phyloP scores from a whole-genome alignment of 2,329 filamentous ascomycete species.

The Ophiosphaerella korrae region DNA sequence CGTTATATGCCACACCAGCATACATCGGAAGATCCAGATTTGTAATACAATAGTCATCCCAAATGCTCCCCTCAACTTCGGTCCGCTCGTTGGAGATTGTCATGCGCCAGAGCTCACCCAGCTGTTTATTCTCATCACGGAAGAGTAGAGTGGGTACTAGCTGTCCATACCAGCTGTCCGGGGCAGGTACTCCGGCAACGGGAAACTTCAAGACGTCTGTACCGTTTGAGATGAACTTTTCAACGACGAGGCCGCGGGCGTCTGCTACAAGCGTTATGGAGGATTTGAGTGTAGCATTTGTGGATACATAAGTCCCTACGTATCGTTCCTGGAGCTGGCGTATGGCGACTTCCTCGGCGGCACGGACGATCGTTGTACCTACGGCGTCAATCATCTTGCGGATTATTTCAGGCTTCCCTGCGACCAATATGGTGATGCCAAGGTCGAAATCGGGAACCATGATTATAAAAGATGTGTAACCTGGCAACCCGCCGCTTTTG shows the following conservation, averaged over 20 bases:
- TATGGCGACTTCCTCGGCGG: slow-evolving; percentile 42
- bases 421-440: slow-evolving; percentile 50
- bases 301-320: slow-evolving; percentile 31
- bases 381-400: slow-evolving; percentile 36
- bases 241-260: slow-evolving; percentile 34
- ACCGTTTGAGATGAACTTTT: slow-evolving; percentile 37
- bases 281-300: slow-evolving; percentile 29
- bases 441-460: slow-evolving; percentile 53
- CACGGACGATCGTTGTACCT: slow-evolving; percentile 33
- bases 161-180: slow-evolving; percentile 19
- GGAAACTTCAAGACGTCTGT: slow-evolving; percentile 26
- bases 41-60: slow-evolving; percentile 46
- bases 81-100: slow-evolving; percentile 20
- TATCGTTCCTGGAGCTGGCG: slow-evolving; percentile 34
- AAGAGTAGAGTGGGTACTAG: slow-evolving; percentile 37
- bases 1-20: slow-evolving; percentile 38
- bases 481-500: slow-evolving; percentile 52
- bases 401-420: slow-evolving; percentile 25
- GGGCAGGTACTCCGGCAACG: not conserved
- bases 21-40: slow-evolving; percentile 42
- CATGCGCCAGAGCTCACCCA: slow-evolving; percentile 46
- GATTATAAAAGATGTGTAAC: slow-evolving; percentile 49
- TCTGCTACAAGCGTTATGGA: slow-evolving; percentile 32
- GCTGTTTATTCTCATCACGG: slow-evolving; percentile 28
- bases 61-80: slow-evolving; percentile 17